Conservation (phyloP, 352 stramenopile species). For the Paralagenidium karlingii region DNA sequence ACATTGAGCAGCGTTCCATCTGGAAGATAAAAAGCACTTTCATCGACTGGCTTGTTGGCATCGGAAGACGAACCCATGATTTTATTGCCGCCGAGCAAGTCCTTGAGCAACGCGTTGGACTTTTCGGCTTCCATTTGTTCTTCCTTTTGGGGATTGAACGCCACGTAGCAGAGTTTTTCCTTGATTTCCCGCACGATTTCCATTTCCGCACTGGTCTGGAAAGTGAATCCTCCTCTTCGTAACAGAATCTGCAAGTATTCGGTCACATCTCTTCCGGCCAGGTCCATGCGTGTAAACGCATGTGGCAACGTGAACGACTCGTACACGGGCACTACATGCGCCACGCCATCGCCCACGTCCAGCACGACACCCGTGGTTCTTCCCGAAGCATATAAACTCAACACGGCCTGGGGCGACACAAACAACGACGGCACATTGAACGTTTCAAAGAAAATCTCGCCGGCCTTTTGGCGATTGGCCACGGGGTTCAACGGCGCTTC, state of each 20-base stretch:
- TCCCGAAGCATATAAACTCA: constrained; percentile 83
- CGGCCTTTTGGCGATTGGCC: constrained; percentile 58
- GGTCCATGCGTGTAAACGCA: constrained; percentile 67
- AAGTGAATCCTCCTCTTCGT: constrained; percentile 67
- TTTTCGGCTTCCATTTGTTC: constrained; percentile 71
- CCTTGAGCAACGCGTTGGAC: constrained; percentile 23
- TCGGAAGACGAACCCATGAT: not conserved
- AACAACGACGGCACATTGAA: constrained; percentile 83
- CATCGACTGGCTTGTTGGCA: constrained; percentile 22
- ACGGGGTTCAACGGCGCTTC: constrained; percentile 71
- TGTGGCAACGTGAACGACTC: constrained; percentile 73
- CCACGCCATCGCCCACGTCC: constrained; percentile 81
- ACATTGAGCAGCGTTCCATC: constrained; percentile 79
- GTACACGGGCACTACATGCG: constrained; percentile 80
- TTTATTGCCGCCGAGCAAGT: constrained; percentile 30
- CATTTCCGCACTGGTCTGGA: constrained; percentile 80
- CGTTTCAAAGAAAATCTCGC: constrained; percentile 79
- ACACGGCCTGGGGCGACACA: constrained; percentile 70
- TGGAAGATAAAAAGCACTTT: constrained; percentile 65
- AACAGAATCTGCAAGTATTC: constrained; percentile 63
- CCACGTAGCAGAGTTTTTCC: constrained; percentile 78
- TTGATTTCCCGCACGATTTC: constrained; percentile 86
- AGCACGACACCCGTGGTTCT: constrained; percentile 79
- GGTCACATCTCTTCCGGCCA: constrained; percentile 79
- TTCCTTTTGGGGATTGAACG: constrained; percentile 74